phyloP scores from a whole-genome alignment of 2,329 filamentous ascomycete genomes.

The Monilinia aucupariae region DNA sequence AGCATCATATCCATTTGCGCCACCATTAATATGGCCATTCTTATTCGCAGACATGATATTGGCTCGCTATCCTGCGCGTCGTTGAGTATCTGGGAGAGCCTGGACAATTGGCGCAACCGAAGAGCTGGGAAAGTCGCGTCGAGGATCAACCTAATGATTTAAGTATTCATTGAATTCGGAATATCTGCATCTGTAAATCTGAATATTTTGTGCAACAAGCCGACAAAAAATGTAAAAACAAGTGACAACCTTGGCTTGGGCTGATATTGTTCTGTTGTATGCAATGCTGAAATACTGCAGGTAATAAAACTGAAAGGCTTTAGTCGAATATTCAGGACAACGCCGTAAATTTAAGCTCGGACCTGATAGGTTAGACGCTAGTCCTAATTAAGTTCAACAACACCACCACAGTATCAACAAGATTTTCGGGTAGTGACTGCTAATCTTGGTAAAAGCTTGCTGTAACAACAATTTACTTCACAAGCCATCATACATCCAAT shows the following conservation, averaged over 20 bases:
- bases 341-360: conserved; percentile 12
- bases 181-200: not conserved
- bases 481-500: not conserved
- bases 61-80: conserved; percentile 1
- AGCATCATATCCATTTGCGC: conserved; percentile 27
- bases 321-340: conserved; percentile 4
- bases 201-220: not conserved
- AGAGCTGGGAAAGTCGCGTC: conserved; percentile 14
- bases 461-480: not conserved
- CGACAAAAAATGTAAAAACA: not conserved
- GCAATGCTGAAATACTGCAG: conserved; percentile 5
- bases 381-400: not conserved
- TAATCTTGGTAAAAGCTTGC: not conserved
- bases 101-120: conserved; percentile 12
- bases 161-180: conserved; percentile 3
- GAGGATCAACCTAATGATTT: conserved; percentile 11
- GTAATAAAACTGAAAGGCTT: conserved; percentile 11
- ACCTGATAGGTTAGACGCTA: not conserved
- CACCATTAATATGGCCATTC: conserved; percentile 29
- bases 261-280: not conserved
- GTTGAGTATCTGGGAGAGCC: conserved; percentile 1
- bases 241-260: not conserved
- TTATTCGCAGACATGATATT: conserved; percentile 27
- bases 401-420: not conserved
- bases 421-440: not conserved